phyloP scores from a whole-genome alignment of 2,329 filamentous ascomycete species.

The Paecilomyces niveus region DNA sequence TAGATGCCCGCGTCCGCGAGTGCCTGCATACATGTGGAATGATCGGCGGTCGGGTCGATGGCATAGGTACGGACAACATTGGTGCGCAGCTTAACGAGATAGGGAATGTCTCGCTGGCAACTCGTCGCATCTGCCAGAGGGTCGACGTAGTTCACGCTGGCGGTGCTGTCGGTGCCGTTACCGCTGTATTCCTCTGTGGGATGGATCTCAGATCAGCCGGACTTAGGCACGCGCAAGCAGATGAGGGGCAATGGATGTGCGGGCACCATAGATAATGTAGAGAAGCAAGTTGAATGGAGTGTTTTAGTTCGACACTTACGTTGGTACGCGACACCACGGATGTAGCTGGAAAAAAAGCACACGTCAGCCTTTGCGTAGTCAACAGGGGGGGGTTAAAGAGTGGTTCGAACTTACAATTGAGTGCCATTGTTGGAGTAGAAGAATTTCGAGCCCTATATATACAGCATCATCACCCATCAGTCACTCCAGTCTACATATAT shows the following conservation, averaged over 20 bases:
- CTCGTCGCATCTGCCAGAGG: constrained; percentile 64
- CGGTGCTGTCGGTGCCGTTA: constrained; percentile 45
- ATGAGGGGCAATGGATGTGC: background rate
- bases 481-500: background rate
- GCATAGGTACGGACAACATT: constrained; percentile 96
- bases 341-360: constrained; percentile 42
- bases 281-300: background rate
- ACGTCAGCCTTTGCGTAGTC: background rate
- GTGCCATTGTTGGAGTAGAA: constrained; percentile 78
- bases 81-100: constrained; percentile 69
- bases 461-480: background rate
- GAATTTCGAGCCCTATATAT: constrained; percentile 65
- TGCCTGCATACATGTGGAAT: constrained; percentile 75
- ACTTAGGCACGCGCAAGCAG: background rate
- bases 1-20: constrained; percentile 87
- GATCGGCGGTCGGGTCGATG: constrained; percentile 71
- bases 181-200: constrained; percentile 8
- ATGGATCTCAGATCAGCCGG: background rate
- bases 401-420: constrained; percentile 44
- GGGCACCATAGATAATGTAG: background rate
- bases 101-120: constrained; percentile 81
- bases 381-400: too few relatives aligned
- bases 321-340: constrained; percentile 94
- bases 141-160: constrained; percentile 59
- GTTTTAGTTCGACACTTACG: constrained; percentile 18